Base-by-base conservation (phyloP, 2,329 filamentous ascomycete species). In the Talaromyces pinophilus region DNA sequence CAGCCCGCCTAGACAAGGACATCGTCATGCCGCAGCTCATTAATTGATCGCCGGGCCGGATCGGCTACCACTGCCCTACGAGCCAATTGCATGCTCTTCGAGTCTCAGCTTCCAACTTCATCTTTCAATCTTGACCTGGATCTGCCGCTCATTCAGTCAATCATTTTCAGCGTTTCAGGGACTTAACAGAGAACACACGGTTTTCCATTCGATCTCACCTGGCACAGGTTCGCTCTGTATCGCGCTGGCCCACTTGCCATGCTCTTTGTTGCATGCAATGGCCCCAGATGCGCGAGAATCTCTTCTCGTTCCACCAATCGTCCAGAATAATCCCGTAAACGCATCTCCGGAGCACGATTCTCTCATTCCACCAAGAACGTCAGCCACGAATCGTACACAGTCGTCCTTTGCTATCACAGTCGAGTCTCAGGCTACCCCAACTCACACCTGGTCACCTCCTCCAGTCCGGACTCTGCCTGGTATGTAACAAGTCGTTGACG, bases 391-490 rank as follows among this genome's bases (percentile, higher is more conserved):
- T 35, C 63, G 22, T 28, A 59, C 60, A 25, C 44, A 60, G 28
- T 59, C 67, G 42, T 28, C 64, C 11, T 59, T 50, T 33, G 54
- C 61, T 10, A 11, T 64, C 7, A 64, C 62, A 28, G 8, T 66
- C n/a, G 59, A 33, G 28, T 57, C 62, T n/a, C 30, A 62, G 38
- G 40, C 54, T 38, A 25, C 54, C 10, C 55, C 67, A 38, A 44
- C 60, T 60, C 63, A 60, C 22, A 38, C 35, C 22, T 62, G 63
- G 55, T 42, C 61, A 19, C 52, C 40, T 33, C 60, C 57, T 6
- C 66, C 63, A 5, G 62, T 76, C 35, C 74, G 79, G 44, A 79
- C 78, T 42, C 68, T 81, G 33, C 79, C 79, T 66, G 71, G 79
- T 81, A 75, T 64, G 70, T 59, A 38, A 30, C 4, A 13, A 46